Base-by-base conservation (phyloP, 768 basidiomycete genomes). In the Lactarius quietus region DNA sequence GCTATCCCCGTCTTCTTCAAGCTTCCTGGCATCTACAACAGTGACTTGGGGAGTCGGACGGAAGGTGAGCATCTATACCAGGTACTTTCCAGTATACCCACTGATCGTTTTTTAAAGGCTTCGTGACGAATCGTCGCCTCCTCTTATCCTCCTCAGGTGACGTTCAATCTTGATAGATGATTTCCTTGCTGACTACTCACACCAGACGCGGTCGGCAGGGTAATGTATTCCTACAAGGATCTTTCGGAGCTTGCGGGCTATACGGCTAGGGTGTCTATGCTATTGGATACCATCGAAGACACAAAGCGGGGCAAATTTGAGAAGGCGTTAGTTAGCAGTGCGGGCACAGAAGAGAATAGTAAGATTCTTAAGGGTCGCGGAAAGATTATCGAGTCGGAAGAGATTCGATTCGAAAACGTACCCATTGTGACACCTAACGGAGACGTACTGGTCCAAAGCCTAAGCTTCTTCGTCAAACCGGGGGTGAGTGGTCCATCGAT, bases 191-290 rank as follows among this genome's bases (percentile, higher is more conserved):
- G 51, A 65, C 43, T n/a, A 20, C n/a, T 43, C 45, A 64, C 23
- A 64, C 10, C 69, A 86, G 96, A 98, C 78, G 96, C 96, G 1
- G 91, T 98, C 70, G 95, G 95, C 36, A 85, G 95, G 23, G 87
- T 97, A 33, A 94, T 98, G 93, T 96, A 95, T 74, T 94, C 93
- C 3, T 98, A 97, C 79, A 98, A 97, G 76, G 95, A 98, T 74
- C 81, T 99, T 5, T 87, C 93, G 6, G 96, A 99, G 74, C 84
- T 99, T 38, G 94, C 96, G 4, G 96, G 96, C 14, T 98, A 97
- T 74, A 98, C 96, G 3, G 85, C 93, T 1, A 87, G 96, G 17
- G 96, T 99, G 1, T 88, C 90, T 36, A 84, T 88, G 52, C 82
- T 98, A 1, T 82, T 99, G 10, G 92, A 95, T 61, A 93, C 94